Percentiles rank a stretch among this genome's conserved stretches.
Conservation (phyloP, 768 basidiomycete species). For the Cyathus striatus region DNA sequence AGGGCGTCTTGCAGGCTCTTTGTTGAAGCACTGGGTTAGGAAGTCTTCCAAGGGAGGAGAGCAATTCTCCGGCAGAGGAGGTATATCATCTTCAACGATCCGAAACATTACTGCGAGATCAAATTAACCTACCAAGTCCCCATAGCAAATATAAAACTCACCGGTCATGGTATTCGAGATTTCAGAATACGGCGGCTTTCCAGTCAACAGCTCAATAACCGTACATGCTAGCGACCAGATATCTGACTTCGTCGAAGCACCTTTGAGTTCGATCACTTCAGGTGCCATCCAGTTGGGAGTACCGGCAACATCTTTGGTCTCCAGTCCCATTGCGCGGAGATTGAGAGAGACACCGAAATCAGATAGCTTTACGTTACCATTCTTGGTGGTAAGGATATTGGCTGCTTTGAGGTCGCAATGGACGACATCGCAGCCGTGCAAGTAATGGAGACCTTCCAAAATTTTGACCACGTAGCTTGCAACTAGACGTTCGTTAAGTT, state of each 20-base stretch:
- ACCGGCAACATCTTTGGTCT: constrained; percentile 83
- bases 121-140: constrained; percentile 6
- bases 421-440: constrained; percentile 86
- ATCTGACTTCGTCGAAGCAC: constrained; percentile 88
- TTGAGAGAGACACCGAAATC: constrained; percentile 98
- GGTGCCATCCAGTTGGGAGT: constrained; percentile 99
- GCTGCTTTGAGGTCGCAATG: constrained; percentile 99
- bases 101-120: constrained; percentile 83
- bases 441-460: constrained; percentile 90
- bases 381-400: constrained; percentile 98
- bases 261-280: constrained; percentile 93
- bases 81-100: constrained; percentile 91
- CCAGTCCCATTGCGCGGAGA: constrained; percentile 82
- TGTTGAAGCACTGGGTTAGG: constrained; percentile 83
- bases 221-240: constrained; percentile 97
- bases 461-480: constrained; percentile 95
- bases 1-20: constrained; percentile 80
- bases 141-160: constrained; percentile 25
- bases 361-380: constrained; percentile 92
- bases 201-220: constrained; percentile 89
- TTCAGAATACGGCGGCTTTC: constrained; percentile 87
- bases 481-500: constrained; percentile 87
- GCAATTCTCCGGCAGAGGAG: constrained; percentile 77
- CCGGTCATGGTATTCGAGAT: constrained; percentile 89
- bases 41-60: constrained; percentile 79